Evolutionary conservation across 2,329 filamentous ascomycete genomes (phyloP), one percentile per base, ranked within the genome.

Genomic region (Cercospora nicotianae): DNA sequence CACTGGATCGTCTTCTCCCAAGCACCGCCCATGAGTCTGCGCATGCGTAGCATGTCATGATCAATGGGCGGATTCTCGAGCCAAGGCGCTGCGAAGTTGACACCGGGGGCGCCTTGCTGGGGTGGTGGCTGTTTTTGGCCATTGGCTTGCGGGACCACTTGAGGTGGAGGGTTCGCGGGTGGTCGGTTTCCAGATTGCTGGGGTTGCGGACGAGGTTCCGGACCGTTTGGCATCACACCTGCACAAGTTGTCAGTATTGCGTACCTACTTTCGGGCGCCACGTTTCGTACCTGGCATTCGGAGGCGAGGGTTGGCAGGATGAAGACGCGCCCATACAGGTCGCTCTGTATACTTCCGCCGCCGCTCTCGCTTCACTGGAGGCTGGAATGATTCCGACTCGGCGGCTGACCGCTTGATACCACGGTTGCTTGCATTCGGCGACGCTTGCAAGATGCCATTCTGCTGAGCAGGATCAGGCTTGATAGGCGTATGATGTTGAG

Each of bases 301-400:
- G n/a, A 65, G 57, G 26, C 67, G 69, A 16, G 77, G 77, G 66
- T 79, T 79, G 28, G 64, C 64, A 13, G 62, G 70, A 28, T 69
- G 65, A 8, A 78, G 72, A n/a, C 74, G 68, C 6, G 78, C 78
- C 78, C 78, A 79, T 10, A 74, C 67, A 1, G 78, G 78, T 42
- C 75, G 73, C 45, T 76, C 69, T 9, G 64, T 71, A 63, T 78
- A 77, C 63, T 75, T 75, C 13, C 73, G 69, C 16, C 61, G 67
- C 60, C 69, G 62, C 31, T 70, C 73, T 42, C 72, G 74, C 67
- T 79, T 79, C 7, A 67, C 60, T 26, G 76, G 75, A 18, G 69
- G 72, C 10, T 67, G 68, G 5, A 69, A 65, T 9, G 68, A 59
- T 3, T 72, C 67, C 9, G 68, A 67, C 20, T 73, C 72, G 18